Evolutionary conservation across 495 filamentous ascomycete genomes (phyloP).

Genomic region (Aspergillus asperescens): DNA sequence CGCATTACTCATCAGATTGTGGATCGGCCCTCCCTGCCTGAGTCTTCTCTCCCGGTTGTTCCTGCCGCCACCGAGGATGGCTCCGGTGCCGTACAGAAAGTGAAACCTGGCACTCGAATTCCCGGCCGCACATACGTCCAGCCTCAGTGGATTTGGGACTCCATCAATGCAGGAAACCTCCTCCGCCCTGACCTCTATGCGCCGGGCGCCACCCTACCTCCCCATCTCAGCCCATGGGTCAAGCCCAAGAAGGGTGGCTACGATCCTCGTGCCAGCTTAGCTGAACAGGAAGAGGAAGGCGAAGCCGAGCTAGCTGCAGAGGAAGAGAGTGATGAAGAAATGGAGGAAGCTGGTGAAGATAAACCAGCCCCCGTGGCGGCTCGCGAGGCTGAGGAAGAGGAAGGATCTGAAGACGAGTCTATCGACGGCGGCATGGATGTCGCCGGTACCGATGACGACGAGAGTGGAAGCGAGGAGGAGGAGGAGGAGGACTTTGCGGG

Average conservation of each 20-base stretch:
- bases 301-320: conserved; percentile 62
- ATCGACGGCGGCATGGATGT: conserved; percentile 58
- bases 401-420: conserved; percentile 41
- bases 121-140: conserved; percentile 89
- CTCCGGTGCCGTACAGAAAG: conserved; percentile 40
- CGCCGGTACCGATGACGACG: conserved; percentile 45
- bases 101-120: conserved; percentile 58
- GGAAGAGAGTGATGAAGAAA: conserved; percentile 49
- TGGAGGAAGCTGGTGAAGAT: conserved; percentile 29
- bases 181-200: conserved; percentile 84
- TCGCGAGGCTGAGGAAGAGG: conserved; percentile 46
- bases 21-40: conserved; percentile 73
- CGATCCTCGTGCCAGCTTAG: conserved; percentile 76
- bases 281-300: conserved; percentile 70
- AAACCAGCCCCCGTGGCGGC: conserved; percentile 13
- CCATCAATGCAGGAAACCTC: conserved; percentile 81
- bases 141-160: conserved; percentile 98
- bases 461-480: conserved; percentile 40
- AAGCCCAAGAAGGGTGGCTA: conserved; percentile 78
- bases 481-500: conserved; percentile 35
- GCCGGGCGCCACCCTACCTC: conserved; percentile 81
- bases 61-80: conserved; percentile 54
- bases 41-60: conserved; percentile 51
- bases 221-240: conserved; percentile 95
- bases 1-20: conserved; percentile 95